phyloP scores from a whole-genome alignment of 139 green algal species.

The Chlamydomonas incerta region DNA sequence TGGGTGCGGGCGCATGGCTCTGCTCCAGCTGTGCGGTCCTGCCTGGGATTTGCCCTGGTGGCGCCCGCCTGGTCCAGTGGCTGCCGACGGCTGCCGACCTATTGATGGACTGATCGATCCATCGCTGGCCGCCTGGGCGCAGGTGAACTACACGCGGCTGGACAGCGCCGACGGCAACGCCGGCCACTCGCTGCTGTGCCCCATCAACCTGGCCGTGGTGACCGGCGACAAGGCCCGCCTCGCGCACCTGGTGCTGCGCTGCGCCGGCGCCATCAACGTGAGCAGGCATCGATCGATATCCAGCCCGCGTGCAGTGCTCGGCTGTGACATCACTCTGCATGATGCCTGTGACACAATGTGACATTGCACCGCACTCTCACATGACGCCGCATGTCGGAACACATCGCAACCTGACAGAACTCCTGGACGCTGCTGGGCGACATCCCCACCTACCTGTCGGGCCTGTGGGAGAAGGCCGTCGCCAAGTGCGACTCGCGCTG shows the following conservation, averaged over 20 bases:
- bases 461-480: slow-evolving; percentile 19
- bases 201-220: slow-evolving; percentile 1
- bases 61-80: no score
- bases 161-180: not conserved
- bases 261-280: slow-evolving; percentile 5
- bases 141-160: not conserved
- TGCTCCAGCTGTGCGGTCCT: no score
- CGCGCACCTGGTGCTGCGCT: slow-evolving; percentile 11
- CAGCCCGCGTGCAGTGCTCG: no score
- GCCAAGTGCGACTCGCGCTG: slow-evolving; percentile 5
- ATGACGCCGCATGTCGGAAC: not conserved
- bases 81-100: no score
- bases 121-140: not conserved
- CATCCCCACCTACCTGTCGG: slow-evolving; percentile 32
- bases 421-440: slow-evolving; percentile 15
- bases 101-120: no score
- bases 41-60: no score
- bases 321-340: no score
- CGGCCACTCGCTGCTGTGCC: not conserved
- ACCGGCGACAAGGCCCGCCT: not conserved
- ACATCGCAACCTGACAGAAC: not conserved
- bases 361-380: no score
- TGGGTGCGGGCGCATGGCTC: no score
- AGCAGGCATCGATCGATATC: no score
- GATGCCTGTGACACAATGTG: no score